Conservation (phyloP, 495 filamentous ascomycete genomes). For the Lasiosphaeriaceae sp. region DNA sequence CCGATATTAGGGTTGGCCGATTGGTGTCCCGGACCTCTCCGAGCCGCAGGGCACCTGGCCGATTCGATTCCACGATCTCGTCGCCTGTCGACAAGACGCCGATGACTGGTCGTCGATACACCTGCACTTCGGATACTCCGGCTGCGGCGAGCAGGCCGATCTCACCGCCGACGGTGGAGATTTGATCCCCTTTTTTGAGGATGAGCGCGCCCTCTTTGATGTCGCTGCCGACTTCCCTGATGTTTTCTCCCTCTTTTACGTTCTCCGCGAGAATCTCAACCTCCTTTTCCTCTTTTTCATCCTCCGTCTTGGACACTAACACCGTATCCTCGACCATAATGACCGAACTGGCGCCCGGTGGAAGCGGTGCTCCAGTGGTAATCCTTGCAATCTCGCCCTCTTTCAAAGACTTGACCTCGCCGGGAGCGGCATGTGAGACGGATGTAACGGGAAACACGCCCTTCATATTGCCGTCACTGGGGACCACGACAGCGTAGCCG, state of each 20-base stretch:
- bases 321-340: constrained; percentile 97
- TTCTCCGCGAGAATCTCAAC: constrained; percentile 77
- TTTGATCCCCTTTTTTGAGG: constrained; percentile 68
- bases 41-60: constrained; percentile 56
- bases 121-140: constrained; percentile 65
- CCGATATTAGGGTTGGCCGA: constrained; percentile 76
- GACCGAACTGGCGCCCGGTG: constrained; percentile 82
- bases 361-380: constrained; percentile 90
- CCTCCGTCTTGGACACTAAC: constrained; percentile 66
- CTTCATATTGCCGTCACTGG: constrained; percentile 57
- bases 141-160: constrained; percentile 85
- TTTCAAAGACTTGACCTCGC: constrained; percentile 49
- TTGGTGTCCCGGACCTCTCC: constrained; percentile 95
- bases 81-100: constrained; percentile 94
- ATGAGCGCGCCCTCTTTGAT: constrained; percentile 64
- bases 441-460: constrained; percentile 83
- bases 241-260: constrained; percentile 78
- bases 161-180: constrained; percentile 84
- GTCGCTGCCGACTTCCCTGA: constrained; percentile 89
- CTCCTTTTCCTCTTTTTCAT: constrained; percentile 83
- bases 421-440: constrained; percentile 74
- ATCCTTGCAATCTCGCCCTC: constrained; percentile 80
- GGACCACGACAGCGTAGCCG: constrained; percentile 79
- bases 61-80: constrained; percentile 78
- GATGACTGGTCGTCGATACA: constrained; percentile 73